Percentiles rank a stretch among this genome's conserved stretches.
Conservation (phyloP, 768 basidiomycete genomes). For the Podaxis rugospora region DNA sequence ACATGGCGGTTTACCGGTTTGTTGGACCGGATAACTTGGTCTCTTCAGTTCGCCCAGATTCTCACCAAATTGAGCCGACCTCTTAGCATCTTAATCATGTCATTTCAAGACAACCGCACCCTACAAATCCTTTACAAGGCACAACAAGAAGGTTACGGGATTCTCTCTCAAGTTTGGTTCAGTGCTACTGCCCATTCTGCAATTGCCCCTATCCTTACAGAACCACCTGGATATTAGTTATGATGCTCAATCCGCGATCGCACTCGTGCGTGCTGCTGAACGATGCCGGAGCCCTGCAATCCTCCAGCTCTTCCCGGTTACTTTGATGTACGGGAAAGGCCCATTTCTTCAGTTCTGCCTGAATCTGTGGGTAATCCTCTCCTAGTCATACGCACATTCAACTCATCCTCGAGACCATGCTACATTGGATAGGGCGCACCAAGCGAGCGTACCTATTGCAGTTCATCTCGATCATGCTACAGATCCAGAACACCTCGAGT, state of each 20-base stretch:
- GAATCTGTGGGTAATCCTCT: conserved; percentile 25
- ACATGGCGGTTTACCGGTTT: no score
- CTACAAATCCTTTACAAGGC: conserved; percentile 36
- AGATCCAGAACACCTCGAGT: conserved; percentile 40
- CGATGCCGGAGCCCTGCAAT: conserved; percentile 41
- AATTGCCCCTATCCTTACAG: not conserved
- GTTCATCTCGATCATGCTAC: conserved; percentile 48
- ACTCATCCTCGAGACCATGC: not conserved
- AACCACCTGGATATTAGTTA: conserved; percentile 25
- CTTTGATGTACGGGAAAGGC: conserved; percentile 39
- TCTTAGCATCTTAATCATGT: conserved; percentile 11
- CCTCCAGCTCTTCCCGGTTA: conserved; percentile 41
- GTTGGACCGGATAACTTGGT: not conserved
- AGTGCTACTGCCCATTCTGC: not conserved
- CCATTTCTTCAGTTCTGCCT: conserved; percentile 43
- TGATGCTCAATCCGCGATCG: conserved; percentile 40
- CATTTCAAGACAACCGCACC: conserved; percentile 33
- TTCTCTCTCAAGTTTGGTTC: conserved; percentile 39
- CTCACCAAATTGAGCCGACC: not conserved
- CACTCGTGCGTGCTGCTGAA: conserved; percentile 43
- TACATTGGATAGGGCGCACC: conserved; percentile 29
- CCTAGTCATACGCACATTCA: not conserved
- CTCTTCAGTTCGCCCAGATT: not conserved
- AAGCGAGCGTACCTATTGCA: conserved; percentile 43
- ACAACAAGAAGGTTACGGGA: conserved; percentile 38